Base-by-base conservation (phyloP, 441 rosid species). In the Breynia disticha region DNA sequence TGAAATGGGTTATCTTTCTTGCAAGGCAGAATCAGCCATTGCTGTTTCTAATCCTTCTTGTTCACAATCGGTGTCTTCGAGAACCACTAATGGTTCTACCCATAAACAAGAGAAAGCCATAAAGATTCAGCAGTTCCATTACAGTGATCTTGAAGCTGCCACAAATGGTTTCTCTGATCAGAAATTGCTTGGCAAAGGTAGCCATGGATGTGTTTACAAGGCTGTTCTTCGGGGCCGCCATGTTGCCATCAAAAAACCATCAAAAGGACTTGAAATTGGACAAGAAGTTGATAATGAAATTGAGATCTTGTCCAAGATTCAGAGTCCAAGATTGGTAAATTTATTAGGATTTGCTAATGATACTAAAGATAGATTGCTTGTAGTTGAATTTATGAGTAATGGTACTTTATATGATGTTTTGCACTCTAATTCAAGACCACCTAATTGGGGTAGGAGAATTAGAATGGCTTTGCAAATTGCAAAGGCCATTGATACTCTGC, bases 181-280 rank as follows among this genome's bases (percentile, higher is more conserved):
- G 53, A 86, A 73, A 59, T 76, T 93, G 7, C 78, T 93, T 7
- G 97, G 99, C 0, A 86, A 86, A 61, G 99, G 99, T 57, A 93
- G 97, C 73, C 97, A 93, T 62, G 97, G 97, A 1, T 71, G 74
- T 62, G 98, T 93, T 58, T 93, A 93, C 81, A 93, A 86, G 69
- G 98, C 88, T 12, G 84, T 79, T 21, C 65, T 84, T 62, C 83
- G 79, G 32, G 91, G 95, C 16, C 95, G 91, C 21, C 84, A 75
- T 46, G 87, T 88, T 21, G 97, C 96, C 42, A 67, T 93, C 63
- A 93, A 93, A 77, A 76, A 78, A 52, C 85, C 95, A 1, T 82
- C 97, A 0, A 88, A 64, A 70, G 79, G 75, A 11, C 63, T 78
- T 16, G 91, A 88, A 41, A 67, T 78, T 49, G 76, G 75, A 62